A percentile compares a stretch with the other conserved stretches of the same genome.
phyloP scores from a whole-genome alignment of 768 basidiomycete genomes.

The Mycena floridula region DNA sequence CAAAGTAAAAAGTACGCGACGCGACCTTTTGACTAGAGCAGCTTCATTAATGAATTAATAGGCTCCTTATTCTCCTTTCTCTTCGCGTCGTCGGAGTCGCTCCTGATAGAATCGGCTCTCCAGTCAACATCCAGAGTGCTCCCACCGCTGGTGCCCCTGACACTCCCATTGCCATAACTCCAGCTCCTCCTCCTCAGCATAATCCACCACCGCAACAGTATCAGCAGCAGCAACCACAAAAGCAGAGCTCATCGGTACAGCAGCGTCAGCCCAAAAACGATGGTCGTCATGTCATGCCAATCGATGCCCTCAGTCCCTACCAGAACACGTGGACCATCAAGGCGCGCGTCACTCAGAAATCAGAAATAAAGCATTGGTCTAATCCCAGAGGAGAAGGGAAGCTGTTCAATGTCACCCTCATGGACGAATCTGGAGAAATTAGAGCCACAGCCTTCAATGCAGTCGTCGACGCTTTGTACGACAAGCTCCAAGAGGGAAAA shows the following conservation, averaged over 20 bases:
- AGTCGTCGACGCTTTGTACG: conserved; percentile 75
- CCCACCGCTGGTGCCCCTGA: conserved; percentile 22
- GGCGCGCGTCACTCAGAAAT: conserved; percentile 85
- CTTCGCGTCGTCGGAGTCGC: conserved; percentile 48
- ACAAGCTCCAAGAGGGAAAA: conserved; percentile 85
- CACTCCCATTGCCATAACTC: conserved; percentile 13
- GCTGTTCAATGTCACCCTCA: conserved; percentile 85
- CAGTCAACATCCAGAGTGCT: conserved; percentile 29
- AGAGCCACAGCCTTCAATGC: conserved; percentile 88
- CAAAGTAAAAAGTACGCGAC: conserved; percentile 72
- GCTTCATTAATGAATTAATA: no score
- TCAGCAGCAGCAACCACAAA: conserved; percentile 11
- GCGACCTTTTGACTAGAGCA: neutral
- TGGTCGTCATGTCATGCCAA: conserved; percentile 43
- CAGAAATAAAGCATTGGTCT: conserved; percentile 85
- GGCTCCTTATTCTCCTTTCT: conserved; percentile 77
- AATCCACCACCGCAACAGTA: conserved; percentile 11
- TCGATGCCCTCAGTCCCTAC: conserved; percentile 92
- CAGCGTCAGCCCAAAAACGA: neutral
- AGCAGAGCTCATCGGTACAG: no score
- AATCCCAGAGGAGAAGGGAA: conserved; percentile 92
- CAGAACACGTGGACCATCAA: conserved; percentile 99
- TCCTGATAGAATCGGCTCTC: conserved; percentile 71
- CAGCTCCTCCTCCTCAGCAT: conserved; percentile 6
- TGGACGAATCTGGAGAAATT: conserved; percentile 95